Base-by-base conservation (phyloP, 208 protist species). In the Leishmania aethiopica region DNA sequence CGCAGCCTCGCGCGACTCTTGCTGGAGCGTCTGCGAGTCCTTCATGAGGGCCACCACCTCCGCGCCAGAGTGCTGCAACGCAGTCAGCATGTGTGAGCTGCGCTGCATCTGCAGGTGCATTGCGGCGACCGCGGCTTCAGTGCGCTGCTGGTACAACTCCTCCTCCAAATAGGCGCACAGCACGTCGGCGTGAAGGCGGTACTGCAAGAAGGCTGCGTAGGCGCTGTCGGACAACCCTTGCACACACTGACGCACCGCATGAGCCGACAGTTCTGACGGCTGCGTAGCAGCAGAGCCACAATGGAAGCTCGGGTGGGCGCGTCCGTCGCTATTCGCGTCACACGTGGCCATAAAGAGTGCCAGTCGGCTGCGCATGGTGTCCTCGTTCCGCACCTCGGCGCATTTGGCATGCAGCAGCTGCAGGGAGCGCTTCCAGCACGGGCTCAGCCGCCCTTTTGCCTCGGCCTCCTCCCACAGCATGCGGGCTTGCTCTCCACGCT, bases 61-160 rank as follows among this genome's bases (percentile, higher is more conserved):
- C n/a, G 62, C 75, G 25, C 86, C 89, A 10, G 88, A 83, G 55
- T 62, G 60, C 51, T 82, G 88, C 57, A 97, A 75, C 8, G 64
- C 77, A 51, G 49, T 45, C 22, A 97, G 84, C 2, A 86, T 71
- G 47, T 82, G 74, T 19, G 88, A 83, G 47, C 89, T 89, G 37
- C 74, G 79, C 45, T 81, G 75, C 57, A 91, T 75, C 73, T 90
- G 77, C 25, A 70, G 71, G 28, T 88, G 84, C 75, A 97, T 89
- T n/a, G 86, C 85, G 45, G 87, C 86, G 28, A 97, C 89, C 6
- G 89, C 90, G 8, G 81, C 80, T 79, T 96, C 93, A 11, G 95
- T 98, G 78, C 93, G 93, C 84, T 98, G 86, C 75, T 98, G 95
- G 83, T 95, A 98, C 11, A 94, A 74, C 78, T 96, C 93, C 78